A percentile compares a stretch with the other conserved stretches of the same genome.
phyloP scores from a whole-genome alignment of 208 protist species.

The Crithidia bombi region DNA sequence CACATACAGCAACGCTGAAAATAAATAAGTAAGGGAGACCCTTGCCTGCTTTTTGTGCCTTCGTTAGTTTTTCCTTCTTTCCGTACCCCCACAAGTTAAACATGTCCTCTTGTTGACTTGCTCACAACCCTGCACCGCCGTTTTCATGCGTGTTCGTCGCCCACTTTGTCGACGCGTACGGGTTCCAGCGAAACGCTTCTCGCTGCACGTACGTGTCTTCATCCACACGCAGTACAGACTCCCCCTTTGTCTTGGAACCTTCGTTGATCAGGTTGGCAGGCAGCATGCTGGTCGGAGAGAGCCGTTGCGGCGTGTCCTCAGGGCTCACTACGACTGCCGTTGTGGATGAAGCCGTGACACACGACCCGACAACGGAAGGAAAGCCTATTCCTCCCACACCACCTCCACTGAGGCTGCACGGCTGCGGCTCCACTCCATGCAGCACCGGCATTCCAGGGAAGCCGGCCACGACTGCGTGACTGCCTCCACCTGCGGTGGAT shows the following conservation, averaged over 20 bases:
- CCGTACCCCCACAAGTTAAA: too few relatives aligned
- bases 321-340: neutral
- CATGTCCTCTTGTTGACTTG: too few relatives aligned
- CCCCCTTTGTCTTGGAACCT: conserved; percentile 41
- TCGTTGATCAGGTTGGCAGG: conserved; percentile 43
- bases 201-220: conserved; percentile 38
- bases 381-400: neutral
- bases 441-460: conserved; percentile 10
- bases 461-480: too few relatives aligned
- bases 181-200: conserved; percentile 47
- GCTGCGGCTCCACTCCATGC: neutral
- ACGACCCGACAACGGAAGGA: neutral
- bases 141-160: neutral
- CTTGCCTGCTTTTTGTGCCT: neutral
- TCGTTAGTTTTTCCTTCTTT: conserved; percentile 1
- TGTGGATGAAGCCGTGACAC: neutral
- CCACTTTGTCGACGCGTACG: conserved; percentile 41
- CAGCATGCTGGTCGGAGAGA: conserved; percentile 45
- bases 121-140: neutral
- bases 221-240: conserved; percentile 37
- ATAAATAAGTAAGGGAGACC: too few relatives aligned
- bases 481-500: neutral
- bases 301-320: neutral
- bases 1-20: too few relatives aligned
- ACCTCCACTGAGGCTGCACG: neutral